Evolutionary conservation across 2,329 filamentous ascomycete species (phyloP).

Genomic region (Fusarium tjaetaba): DNA sequence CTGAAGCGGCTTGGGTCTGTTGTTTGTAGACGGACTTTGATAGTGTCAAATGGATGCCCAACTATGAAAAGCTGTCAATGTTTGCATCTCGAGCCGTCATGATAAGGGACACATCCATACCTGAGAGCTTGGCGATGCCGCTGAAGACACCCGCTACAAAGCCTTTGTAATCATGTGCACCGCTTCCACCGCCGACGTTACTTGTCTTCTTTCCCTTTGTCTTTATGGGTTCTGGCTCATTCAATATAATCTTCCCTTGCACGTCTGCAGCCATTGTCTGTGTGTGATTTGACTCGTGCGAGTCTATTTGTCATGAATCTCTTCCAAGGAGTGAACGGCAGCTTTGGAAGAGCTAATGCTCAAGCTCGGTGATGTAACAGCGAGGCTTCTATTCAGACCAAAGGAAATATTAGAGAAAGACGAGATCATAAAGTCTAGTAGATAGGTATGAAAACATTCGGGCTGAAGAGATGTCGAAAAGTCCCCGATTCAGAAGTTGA

Average conservation of each 20-base stretch:
- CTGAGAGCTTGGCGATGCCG: constrained; percentile 87
- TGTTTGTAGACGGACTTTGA: constrained; percentile 96
- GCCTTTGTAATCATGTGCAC: constrained; percentile 78
- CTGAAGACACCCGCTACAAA: constrained; percentile 98
- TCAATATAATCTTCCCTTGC: constrained; percentile 7
- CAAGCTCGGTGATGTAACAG: neutral
- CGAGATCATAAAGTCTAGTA: neutral
- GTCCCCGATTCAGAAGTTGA: constrained; percentile 10
- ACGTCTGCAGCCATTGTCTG: constrained; percentile 39
- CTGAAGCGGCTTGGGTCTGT: constrained; percentile 79
- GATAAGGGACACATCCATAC: constrained; percentile 56
- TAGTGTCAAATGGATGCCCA: constrained; percentile 87
- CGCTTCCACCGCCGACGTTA: neutral
- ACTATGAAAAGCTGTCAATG: constrained; percentile 51
- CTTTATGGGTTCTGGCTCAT: neutral
- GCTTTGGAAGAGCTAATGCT: neutral
- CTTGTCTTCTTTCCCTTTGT: constrained; percentile 11
- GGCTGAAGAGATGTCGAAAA: neutral
- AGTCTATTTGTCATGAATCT: constrained; percentile 13
- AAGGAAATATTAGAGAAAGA: neutral
- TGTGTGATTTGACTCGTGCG: neutral
- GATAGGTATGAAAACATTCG: neutral
- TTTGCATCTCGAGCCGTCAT: neutral
- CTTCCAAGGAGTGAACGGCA: neutral
- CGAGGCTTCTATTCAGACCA: neutral